Conservation (phyloP, 768 basidiomycete species). For the Boletales sp. region DNA sequence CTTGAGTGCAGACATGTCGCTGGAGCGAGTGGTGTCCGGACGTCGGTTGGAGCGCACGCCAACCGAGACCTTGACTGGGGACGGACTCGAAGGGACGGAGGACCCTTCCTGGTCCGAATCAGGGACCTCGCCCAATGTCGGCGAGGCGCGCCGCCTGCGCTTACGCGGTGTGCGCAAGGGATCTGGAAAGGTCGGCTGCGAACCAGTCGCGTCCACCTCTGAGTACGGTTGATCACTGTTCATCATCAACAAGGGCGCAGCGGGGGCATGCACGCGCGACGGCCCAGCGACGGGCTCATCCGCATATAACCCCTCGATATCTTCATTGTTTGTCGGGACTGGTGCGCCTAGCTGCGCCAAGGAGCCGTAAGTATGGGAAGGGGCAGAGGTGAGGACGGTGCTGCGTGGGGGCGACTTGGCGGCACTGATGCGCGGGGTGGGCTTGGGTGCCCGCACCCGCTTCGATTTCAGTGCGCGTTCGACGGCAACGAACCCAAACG, state of each 20-base stretch:
- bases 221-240: constrained; percentile 13
- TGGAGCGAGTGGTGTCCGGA: too few relatives aligned
- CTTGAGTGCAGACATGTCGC: constrained; percentile 3
- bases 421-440: too few relatives aligned
- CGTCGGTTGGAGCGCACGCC: not conserved
- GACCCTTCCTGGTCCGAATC: constrained; percentile 10
- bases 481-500: constrained; percentile 55
- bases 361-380: too few relatives aligned
- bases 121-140: not conserved
- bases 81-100: constrained; percentile 24
- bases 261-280: constrained; percentile 14
- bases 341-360: constrained; percentile 35
- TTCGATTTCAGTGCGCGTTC: constrained; percentile 48
- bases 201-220: constrained; percentile 3
- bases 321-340: constrained; percentile 29
- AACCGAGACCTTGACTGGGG: constrained; percentile 28
- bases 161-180: constrained; percentile 32
- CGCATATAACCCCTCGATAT: constrained; percentile 34
- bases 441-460: too few relatives aligned
- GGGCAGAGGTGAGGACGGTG: constrained; percentile 11
- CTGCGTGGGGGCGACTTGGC: constrained; percentile 21
- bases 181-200: constrained; percentile 18
- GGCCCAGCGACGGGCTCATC: constrained; percentile 30
- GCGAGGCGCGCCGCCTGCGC: constrained; percentile 18
- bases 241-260: constrained; percentile 24